phyloP scores from a whole-genome alignment of 495 filamentous ascomycete genomes.

The Trichoderma asperelloides region DNA sequence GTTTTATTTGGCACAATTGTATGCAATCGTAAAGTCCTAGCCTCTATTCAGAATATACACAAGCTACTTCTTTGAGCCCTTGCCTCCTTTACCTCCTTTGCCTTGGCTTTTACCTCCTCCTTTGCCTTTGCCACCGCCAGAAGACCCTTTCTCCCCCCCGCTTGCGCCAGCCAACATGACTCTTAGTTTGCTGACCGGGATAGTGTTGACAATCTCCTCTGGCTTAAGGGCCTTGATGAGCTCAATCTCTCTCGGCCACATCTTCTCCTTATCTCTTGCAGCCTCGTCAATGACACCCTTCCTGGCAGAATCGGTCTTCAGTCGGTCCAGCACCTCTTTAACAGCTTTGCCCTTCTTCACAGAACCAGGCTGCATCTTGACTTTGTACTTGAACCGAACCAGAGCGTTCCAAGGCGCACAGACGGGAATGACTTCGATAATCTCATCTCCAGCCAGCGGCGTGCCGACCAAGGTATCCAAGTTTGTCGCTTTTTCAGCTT shows the following conservation, averaged over 20 bases:
- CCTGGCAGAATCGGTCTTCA: conserved; percentile 53
- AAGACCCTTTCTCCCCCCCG: conserved; percentile 33
- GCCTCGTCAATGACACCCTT: conserved; percentile 50
- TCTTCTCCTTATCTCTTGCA: conserved; percentile 56
- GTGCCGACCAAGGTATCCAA: conserved; percentile 71
- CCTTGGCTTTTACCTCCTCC: conserved; percentile 36
- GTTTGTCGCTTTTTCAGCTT: conserved; percentile 49
- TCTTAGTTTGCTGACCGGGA: conserved; percentile 80
- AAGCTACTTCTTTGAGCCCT: conserved; percentile 9
- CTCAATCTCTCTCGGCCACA: conserved; percentile 76
- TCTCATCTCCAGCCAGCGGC: conserved; percentile 72
- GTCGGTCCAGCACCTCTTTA: conserved; percentile 71
- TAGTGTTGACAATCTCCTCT: conserved; percentile 67
- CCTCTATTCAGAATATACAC: background rate
- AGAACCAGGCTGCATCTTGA: conserved; percentile 81
- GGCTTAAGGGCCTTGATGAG: conserved; percentile 72
- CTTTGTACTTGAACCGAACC: conserved; percentile 72
- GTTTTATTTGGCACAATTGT: background rate
- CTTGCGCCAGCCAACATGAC: conserved; percentile 56
- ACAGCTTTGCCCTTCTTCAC: conserved; percentile 94
- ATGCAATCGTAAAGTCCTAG: background rate
- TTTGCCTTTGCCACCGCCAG: conserved; percentile 36
- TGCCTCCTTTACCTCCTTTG: conserved; percentile 15
- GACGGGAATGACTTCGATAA: conserved; percentile 80
- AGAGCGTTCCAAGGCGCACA: conserved; percentile 87